A percentile compares a stretch with the other conserved stretches of the same genome.
phyloP scores from a whole-genome alignment of 1,139 yeast species.

The Neolecta irregularis region DNA sequence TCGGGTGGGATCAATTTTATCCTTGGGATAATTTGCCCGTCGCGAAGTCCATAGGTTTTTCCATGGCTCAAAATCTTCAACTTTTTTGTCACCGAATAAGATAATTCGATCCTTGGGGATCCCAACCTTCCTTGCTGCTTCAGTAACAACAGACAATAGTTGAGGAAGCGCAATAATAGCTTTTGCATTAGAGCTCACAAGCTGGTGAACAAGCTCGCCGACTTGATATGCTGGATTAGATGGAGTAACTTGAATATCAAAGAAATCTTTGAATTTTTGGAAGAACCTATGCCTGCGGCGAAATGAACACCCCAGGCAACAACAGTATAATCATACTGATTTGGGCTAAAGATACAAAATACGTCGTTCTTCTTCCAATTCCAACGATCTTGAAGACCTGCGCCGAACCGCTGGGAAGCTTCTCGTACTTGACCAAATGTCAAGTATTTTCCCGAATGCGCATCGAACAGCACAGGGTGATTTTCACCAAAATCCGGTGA shows the following conservation, averaged over 20 bases:
- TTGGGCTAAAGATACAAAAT: slow-evolving; percentile 22
- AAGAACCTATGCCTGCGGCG: slow-evolving; percentile 24
- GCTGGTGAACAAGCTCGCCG: slow-evolving; percentile 25
- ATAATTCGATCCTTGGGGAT: slow-evolving; percentile 6
- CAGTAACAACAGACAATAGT: slow-evolving; percentile 16
- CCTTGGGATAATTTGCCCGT: slow-evolving; percentile 9
- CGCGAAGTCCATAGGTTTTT: slow-evolving; percentile 14
- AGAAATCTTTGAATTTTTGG: too few species aligned
- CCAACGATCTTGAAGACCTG: slow-evolving; percentile 17
- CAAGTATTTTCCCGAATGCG: slow-evolving; percentile 4
- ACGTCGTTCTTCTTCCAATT: slow-evolving; percentile 21
- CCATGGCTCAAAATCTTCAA: slow-evolving; percentile 16
- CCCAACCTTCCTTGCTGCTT: slow-evolving; percentile 19
- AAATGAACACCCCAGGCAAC: slow-evolving; percentile 23
- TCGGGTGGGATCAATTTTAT: slow-evolving; percentile 10
- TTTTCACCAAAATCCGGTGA: slow-evolving; percentile 7
- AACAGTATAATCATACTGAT: slow-evolving; percentile 21
- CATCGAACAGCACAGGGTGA: slow-evolving; percentile 9
- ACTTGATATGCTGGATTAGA: slow-evolving; percentile 24
- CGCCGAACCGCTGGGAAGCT: slow-evolving; percentile 7
- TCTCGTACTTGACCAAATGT: slow-evolving; percentile 4
- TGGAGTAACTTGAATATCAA: too few species aligned
- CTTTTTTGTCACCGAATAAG: slow-evolving; percentile 7
- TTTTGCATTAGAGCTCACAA: slow-evolving; percentile 21
- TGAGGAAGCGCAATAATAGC: slow-evolving; percentile 19